Base-by-base conservation (phyloP, 345 rosid genomes). In the Euclidium syriacum region DNA sequence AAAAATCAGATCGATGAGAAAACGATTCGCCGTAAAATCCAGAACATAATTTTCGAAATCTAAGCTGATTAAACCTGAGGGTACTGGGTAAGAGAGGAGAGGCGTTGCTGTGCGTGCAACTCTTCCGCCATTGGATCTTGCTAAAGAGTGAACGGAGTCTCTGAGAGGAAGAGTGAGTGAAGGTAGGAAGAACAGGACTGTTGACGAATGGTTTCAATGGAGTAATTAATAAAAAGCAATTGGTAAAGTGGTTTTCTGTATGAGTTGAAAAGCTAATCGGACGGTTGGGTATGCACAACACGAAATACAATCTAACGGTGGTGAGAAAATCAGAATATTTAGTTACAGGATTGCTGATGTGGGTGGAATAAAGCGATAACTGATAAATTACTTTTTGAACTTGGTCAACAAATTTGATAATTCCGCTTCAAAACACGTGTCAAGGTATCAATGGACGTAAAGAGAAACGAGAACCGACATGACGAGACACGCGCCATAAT, bases 331-430 rank as follows among this genome's bases (percentile, higher is more conserved):
- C 12, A 2, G 41, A 38, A 48, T 15, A 36, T n/a, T 4, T 15
- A 35, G 42, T 1, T 57, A 47, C 38, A 32, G 77, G 81, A 74
- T 78, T 38, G 48, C 16, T 68, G 77, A 75, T 79, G 58, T 71
- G 79, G 76, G 0, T 6, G 6, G 0, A 4, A n/a, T 29, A 22
- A 53, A 3, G 1, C 15, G 49, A 56, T 24, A 58, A 58, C 24
- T 18, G 58, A 11, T 42, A 3, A 3, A 11, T 42, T 2, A 3
- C 2, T 14, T 6, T 18, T 40, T 5, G 50, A 20, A 32, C 51
- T 32, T 65, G 30, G 65, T 4, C 26, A 12, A 27, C 29, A 29
- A 5, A 49, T 39, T 20, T 52, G 40, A 50, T 32, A 35, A 49
- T 23, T 49, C 44, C 23, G 17, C 11, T 33, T 44, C 5, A 2